phyloP scores from a whole-genome alignment of 2,329 filamentous ascomycete genomes.

The Blastomyces gilchristii region DNA sequence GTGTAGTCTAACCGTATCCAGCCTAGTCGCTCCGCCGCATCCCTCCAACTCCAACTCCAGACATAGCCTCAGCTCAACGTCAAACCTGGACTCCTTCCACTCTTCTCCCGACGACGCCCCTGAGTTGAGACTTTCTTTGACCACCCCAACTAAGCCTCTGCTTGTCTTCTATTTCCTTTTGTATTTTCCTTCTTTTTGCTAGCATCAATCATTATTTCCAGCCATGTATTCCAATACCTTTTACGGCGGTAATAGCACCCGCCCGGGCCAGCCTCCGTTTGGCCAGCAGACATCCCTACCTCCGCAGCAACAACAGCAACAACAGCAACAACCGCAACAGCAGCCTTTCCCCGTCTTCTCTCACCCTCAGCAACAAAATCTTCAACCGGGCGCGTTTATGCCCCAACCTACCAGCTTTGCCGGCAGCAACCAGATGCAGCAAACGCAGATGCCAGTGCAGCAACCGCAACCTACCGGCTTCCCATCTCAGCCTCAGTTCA shows the following conservation, averaged over 20 bases:
- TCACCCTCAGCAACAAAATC: conserved; percentile 38
- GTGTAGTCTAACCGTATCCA: not conserved
- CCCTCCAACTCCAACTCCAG: too few relatives aligned
- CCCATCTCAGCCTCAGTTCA: conserved; percentile 50
- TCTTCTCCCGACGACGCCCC: not conserved
- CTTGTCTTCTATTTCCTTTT: conserved; percentile 19
- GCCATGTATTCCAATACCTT: conserved; percentile 86
- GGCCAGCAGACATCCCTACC: conserved; percentile 45
- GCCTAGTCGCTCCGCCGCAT: not conserved
- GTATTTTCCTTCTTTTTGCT: conserved; percentile 17
- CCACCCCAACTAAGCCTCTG: conserved; percentile 14
- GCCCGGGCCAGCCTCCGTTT: conserved; percentile 52
- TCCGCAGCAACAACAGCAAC: conserved; percentile 24
- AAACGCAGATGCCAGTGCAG: conserved; percentile 35
- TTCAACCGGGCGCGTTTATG: conserved; percentile 25
- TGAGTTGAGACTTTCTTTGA: conserved; percentile 7
- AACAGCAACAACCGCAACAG: conserved; percentile 35
- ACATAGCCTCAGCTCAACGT: not conserved
- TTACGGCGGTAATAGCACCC: conserved; percentile 64
- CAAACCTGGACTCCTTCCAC: not conserved
- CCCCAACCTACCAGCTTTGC: not conserved
- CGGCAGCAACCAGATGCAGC: conserved; percentile 1
- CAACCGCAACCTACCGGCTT: conserved; percentile 61
- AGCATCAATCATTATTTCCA: conserved; percentile 13
- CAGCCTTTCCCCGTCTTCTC: conserved; percentile 25